Base-by-base conservation (phyloP, 805 yeast genomes). In the Pichia phayaonensis region DNA sequence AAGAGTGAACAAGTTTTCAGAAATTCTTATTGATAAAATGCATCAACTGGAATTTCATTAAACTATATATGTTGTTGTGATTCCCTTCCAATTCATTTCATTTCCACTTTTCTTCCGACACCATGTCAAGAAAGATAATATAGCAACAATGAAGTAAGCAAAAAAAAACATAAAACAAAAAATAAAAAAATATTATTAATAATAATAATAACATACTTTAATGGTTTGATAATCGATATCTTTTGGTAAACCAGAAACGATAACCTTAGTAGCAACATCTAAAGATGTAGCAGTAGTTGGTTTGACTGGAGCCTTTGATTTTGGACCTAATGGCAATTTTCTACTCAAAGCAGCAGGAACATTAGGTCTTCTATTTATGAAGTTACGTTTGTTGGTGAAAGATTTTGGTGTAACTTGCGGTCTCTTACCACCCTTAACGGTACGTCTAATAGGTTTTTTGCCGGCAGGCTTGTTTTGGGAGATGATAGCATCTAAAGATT, bases 401-500 rank as follows among this genome's bases (percentile, higher is more conserved):
- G 69, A 63, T 29, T 62, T 57, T 24, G 56, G 62, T 56, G 41
- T 18, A 26, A 46, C 23, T 29, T 40, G 42, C 4, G 51, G 59
- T 50, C 47, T 63, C 59, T 58, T 61, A 58, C 54, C 61, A 54
- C 53, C 55, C 48, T 48, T 54, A 54, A 44, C 46, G 36, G 47
- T 49, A 26, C 54, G 46, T 40, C 52, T 54, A 44, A 41, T 54
- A 44, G 61, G 55, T 44, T 46, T 40, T 44, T 43, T 49, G 21
- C 55, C 40, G 16, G 47, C 42, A 16, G 57, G 62, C 45, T 55
- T 60, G 52, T 56, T 62, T 56, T 86, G 71, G 53, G 95, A 80
- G 65, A 92, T 86, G 69, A 92, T 92, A 62, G 90, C 97, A 74
- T 92, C 99, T 65, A 92, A 81, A 46, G 97, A 88, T 74, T 87